Conservation (phyloP, 306 rosid genomes). For the Citrullus amarus region DNA sequence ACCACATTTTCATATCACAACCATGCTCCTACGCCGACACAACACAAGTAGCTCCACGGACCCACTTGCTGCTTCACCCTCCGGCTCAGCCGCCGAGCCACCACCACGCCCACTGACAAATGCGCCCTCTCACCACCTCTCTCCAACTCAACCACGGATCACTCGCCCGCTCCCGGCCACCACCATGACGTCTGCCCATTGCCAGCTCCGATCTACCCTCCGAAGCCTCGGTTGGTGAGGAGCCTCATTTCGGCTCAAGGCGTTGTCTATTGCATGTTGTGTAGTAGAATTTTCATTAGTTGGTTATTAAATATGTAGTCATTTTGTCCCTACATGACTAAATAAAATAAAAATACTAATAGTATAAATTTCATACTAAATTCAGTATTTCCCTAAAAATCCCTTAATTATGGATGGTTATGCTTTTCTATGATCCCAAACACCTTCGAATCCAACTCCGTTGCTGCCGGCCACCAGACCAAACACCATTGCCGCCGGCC, state of each 20-base stretch:
- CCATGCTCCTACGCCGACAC: slow-evolving; percentile 17
- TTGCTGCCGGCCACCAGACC: too few species aligned
- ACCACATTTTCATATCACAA: background rate
- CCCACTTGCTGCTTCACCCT: background rate
- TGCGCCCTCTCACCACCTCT: slow-evolving; percentile 4
- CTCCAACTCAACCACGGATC: background rate
- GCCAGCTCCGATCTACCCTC: slow-evolving; percentile 8
- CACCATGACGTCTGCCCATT: background rate
- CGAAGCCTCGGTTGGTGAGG: slow-evolving; percentile 23
- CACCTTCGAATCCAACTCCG: too few species aligned
- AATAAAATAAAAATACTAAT: too few species aligned
- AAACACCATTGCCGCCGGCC: too few species aligned
- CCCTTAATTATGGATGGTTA: too few species aligned
- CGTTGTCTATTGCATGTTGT: slow-evolving; percentile 65
- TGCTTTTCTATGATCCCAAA: too few species aligned
- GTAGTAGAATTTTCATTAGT: slow-evolving; percentile 15
- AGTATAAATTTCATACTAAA: too few species aligned
- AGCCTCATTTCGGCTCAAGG: slow-evolving; percentile 71
- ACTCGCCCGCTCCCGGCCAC: slow-evolving; percentile 11
- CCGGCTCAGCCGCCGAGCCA: slow-evolving; percentile 5
- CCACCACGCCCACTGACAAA: slow-evolving; percentile 8
- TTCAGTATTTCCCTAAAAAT: too few species aligned
- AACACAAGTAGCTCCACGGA: background rate
- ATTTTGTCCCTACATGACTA: too few species aligned
- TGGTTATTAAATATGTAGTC: too few species aligned